Evolutionary conservation across 352 stramenopile genomes (phyloP), one percentile per base, ranked within the genome.

Genomic region (Phytophthora sansomeana): DNA sequence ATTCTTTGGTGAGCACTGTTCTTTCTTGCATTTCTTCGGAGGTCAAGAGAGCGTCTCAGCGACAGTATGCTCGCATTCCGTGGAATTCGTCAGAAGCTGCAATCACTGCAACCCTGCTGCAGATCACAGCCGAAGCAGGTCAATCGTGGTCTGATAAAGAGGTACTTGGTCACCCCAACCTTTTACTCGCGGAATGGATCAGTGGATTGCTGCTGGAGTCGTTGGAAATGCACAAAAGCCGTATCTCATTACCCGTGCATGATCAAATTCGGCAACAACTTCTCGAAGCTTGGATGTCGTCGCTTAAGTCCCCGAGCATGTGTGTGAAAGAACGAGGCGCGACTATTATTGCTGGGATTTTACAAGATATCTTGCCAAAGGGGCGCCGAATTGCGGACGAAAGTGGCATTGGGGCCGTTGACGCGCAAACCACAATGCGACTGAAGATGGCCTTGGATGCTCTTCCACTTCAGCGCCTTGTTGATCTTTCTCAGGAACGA

Each of bases 261-360:
- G 83, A 87, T 53, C 57, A 74, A 9, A 76, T 93, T 30, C 83
- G 83, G 17, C 77, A 91, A 56, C 69, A 86, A 42, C 58, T 96
- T 32, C 59, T 97, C 7, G 74, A 85, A 59, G 85, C 87, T n/a
- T 97, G 90, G 90, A 73, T 87, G 19, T 75, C 77, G n/a, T 82
- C 86, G 16, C 70, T 97, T 36, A 94, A 91, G 47, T 96, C 89
- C 3, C 89, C 90, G 10, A 92, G 89, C 29, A 63, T 97, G 28
- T 90, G 83, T 32, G 84, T 97, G 16, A 97, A 97, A 48, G 87
- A 96, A 59, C 87, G 89, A 30, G 85, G 84, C n/a, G 85, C 85
- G 46, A 83, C 74, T 0, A 91, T 97, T 9, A 69, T 96, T 33
- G 77, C 80, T 11, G 83, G 84, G 6, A 84, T 95, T 14, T 65